Evolutionary conservation across 2,329 filamentous ascomycete genomes (phyloP), one percentile per base, ranked within the genome.

Genomic region (Scolecobasidium constrictum): DNA sequence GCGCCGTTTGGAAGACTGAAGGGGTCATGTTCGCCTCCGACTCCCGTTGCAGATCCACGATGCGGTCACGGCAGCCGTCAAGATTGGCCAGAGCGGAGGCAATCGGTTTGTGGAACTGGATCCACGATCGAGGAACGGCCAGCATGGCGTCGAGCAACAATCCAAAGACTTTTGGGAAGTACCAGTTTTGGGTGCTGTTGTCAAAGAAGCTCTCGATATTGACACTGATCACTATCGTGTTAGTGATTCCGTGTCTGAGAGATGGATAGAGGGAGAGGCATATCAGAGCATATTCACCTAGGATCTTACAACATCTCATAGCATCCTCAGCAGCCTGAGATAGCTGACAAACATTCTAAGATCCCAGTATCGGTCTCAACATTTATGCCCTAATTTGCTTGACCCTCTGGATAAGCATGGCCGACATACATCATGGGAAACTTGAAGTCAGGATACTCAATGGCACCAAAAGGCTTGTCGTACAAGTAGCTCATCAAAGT

Each of bases 171-270:
- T 31, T 31, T 9, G 26, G 26, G 26, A 31, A 31, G 26, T 31
- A 31, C 26, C 26, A 31, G 26, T n/a, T n/a, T 7, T n/a, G 26
- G 26, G 26, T n/a, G 26, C 9, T n/a, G 26, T 31, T 31, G 9
- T 31, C n/a, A 31, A 31, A 31, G 26, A 31, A 31, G n/a, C n/a
- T n/a, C 26, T 31, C 26, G 26, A 31, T 31, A 31, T 31, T n/a
- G n/a, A n/a, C n/a, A n/a, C n/a, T n/a, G n/a, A n/a, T n/a, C n/a
- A n/a, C n/a, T n/a, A n/a, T n/a, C n/a, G n/a, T n/a, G n/a, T n/a
- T n/a, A n/a, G n/a, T n/a, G n/a, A n/a, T n/a, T n/a, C n/a, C n/a
- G n/a, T n/a, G n/a, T n/a, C n/a, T n/a, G n/a, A n/a, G n/a, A n/a
- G n/a, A n/a, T n/a, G n/a, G n/a, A n/a, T n/a, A n/a, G n/a, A n/a